Evolutionary conservation across 805 yeast genomes (phyloP).

Genomic region (Soucietia sequanensis): DNA sequence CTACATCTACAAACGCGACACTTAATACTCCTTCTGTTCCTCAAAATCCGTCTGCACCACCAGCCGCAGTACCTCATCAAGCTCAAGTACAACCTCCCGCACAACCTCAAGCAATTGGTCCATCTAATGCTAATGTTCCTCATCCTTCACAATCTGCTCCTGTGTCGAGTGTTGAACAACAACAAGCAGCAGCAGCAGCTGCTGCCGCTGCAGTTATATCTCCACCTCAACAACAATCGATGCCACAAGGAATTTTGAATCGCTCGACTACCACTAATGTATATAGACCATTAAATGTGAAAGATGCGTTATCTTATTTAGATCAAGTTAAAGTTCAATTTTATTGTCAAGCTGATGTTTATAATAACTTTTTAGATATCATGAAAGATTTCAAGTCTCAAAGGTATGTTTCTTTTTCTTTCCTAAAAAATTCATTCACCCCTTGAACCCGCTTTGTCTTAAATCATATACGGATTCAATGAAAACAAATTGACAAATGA

Average conservation of each 20-base stretch:
- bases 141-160: conserved; percentile 14
- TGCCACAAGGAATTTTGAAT: conserved; percentile 37
- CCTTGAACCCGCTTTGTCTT: not conserved
- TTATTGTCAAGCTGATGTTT: conserved; percentile 89
- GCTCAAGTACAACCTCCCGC: conserved; percentile 12
- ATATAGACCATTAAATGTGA: conserved; percentile 86
- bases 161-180: conserved; percentile 9
- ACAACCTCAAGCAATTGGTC: conserved; percentile 12
- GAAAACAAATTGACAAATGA: too few relatives aligned
- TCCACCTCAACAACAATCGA: conserved; percentile 13
- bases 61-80: conserved; percentile 8
- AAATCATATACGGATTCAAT: too few relatives aligned
- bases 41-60: conserved; percentile 9
- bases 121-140: not conserved
- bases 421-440: too few relatives aligned
- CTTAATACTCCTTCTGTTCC: conserved; percentile 4
- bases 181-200: conserved; percentile 17
- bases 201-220: conserved; percentile 13
- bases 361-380: conserved; percentile 92
- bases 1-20: conserved; percentile 14
- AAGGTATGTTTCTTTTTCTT: conserved; percentile 43
- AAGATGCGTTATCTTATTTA: conserved; percentile 91
- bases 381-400: conserved; percentile 99
- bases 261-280: conserved; percentile 41
- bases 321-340: conserved; percentile 96